Conservation (phyloP, 192 early-diverging fungal species). For the Coemansia sp. region DNA sequence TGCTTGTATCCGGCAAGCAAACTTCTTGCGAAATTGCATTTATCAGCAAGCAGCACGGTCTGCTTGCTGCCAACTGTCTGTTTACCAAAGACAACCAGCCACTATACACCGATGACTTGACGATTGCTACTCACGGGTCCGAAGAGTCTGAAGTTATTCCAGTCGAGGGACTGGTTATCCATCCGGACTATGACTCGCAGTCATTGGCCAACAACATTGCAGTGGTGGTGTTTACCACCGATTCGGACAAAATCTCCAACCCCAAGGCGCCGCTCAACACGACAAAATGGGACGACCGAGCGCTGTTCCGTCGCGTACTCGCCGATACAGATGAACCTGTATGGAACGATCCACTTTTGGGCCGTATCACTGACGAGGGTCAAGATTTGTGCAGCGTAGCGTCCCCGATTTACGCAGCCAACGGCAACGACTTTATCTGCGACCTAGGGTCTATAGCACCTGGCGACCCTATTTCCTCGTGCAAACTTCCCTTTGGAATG, state of each 20-base stretch:
- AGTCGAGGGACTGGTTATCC: constrained; percentile 12
- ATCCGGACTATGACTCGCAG: constrained; percentile 18
- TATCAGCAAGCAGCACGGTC: constrained; percentile 17
- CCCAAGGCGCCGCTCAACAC: constrained; percentile 1
- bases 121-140: constrained; percentile 22
- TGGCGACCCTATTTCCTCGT: constrained; percentile 12
- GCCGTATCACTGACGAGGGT: neutral
- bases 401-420: constrained; percentile 35
- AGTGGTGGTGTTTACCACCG: constrained; percentile 16
- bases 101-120: constrained; percentile 4
- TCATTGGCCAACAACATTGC: constrained; percentile 48
- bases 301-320: constrained; percentile 24
- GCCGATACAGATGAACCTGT: neutral
- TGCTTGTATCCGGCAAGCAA: constrained; percentile 24
- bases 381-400: constrained; percentile 19
- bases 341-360: constrained; percentile 20
- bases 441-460: constrained; percentile 2
- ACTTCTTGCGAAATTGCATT: constrained; percentile 29
- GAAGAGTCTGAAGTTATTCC: constrained; percentile 4
- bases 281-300: constrained; percentile 15
- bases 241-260: neutral
- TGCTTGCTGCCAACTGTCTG: constrained; percentile 34
- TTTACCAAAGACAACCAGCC: constrained; percentile 2
- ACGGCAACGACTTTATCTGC: constrained; percentile 29
- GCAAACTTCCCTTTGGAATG: constrained; percentile 30